Evolutionary conservation across 176 grass and related monocot genomes (phyloP), one percentile per base, ranked within the genome.

Genomic region (Aegilops umbellulata): DNA sequence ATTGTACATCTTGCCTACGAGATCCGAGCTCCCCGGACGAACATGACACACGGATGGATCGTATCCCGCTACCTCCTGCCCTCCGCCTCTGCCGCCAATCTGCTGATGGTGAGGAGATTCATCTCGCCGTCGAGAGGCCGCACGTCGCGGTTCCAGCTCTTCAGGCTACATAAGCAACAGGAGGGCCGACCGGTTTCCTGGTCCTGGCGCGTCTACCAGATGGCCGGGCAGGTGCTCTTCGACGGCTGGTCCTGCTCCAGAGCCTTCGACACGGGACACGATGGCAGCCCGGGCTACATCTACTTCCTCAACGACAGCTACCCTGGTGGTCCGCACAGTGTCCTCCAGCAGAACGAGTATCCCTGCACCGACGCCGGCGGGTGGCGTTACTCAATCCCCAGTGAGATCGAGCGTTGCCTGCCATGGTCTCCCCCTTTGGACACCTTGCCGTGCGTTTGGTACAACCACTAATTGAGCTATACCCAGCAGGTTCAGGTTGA

Each of bases 261-360:
- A 46, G 74, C 83, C 46, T 16, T 78, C 23, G 2, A 9, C 12
- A 69, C 23, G 0, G 74, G 74, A 23, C n/a, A 8, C 3, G 4
- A 4, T 3, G 1, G 3, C 20, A 8, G 10, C 14, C 60, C n/a
- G 6, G 44, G 44, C 10, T 70, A 20, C 68, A 39, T 39, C 83
- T 68, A 85, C 31, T 85, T 85, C 60, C 20, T 85, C 73, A 62
- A 78, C 31, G 74, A 85, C 10, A 31, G 36, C 31, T 69, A 23
- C 42, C 5, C 44, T 39, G 10, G 74, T 32, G 25, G 65, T 38
- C 15, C 10, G 3, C 3, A 46, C 25, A 4, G 64, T 4, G 20
- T 73, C 42, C 69, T 46, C 12, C n/a, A 26, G 38, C n/a, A 73
- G n/a, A 36, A 41, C 6, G 23, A 10, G 47, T 85, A 78, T 11